phyloP scores from a whole-genome alignment of 371 early-diverging fungal genomes.

The Mucor sp. region DNA sequence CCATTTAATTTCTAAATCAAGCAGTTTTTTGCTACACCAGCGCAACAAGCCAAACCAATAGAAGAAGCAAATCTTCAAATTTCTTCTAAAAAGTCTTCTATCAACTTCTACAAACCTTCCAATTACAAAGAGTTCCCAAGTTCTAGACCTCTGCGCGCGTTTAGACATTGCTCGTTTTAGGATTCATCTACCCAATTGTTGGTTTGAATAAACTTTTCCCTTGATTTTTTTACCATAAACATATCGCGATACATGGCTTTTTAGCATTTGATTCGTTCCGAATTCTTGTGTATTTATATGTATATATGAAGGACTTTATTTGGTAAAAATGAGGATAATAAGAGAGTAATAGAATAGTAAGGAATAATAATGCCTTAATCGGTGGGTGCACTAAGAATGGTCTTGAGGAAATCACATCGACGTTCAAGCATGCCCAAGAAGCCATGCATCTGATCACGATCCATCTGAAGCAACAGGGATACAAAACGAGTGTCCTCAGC shows the following conservation, averaged over 20 bases:
- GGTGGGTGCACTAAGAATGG: conserved; percentile 11
- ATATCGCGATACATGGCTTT: not conserved
- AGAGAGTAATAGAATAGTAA: not conserved
- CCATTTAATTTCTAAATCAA: not conserved
- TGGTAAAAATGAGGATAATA: not conserved
- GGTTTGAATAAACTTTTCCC: not conserved
- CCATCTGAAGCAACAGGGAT: conserved; percentile 49
- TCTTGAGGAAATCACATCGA: conserved; percentile 35
- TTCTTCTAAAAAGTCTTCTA: not conserved
- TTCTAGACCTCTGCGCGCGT: not conserved
- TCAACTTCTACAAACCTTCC: not conserved
- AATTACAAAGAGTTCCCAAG: not conserved
- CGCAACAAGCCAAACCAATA: not conserved
- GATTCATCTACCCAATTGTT: not conserved
- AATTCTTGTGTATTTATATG: not conserved
- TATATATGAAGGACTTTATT: not conserved
- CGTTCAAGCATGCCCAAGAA: conserved; percentile 51
- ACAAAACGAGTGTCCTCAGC: conserved; percentile 46
- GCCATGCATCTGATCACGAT: conserved; percentile 54
- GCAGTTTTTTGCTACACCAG: not conserved
- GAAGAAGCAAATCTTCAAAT: not conserved
- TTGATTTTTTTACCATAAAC: not conserved
- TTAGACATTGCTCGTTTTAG: not conserved
- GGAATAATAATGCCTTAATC: conserved; percentile 7
- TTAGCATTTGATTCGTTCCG: not conserved